Percentiles rank a stretch among this genome's conserved stretches.
Evolutionary conservation across 2,329 filamentous ascomycete genomes (phyloP).

Genomic region (Pseudofabraea citricarpa): DNA sequence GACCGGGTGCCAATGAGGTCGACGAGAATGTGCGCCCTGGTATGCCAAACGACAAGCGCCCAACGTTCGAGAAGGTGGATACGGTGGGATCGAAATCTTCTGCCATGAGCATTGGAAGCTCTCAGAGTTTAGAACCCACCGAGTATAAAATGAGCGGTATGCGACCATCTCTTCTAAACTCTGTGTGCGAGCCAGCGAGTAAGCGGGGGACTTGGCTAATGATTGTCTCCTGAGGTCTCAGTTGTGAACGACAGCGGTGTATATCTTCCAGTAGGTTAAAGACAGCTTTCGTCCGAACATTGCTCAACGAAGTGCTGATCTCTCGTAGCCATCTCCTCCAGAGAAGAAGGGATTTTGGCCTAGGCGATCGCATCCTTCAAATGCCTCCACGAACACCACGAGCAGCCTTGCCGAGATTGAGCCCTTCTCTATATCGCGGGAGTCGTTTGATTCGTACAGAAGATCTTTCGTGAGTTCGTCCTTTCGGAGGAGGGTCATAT

Average conservation of each 20-base stretch:
- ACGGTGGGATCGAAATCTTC: conserved; percentile 59
- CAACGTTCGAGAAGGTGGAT: conserved; percentile 57
- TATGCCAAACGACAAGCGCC: conserved; percentile 38
- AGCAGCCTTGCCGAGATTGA: conserved; percentile 77
- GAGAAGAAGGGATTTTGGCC: conserved; percentile 82
- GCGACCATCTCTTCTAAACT: conserved; percentile 25
- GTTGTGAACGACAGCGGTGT: conserved; percentile 95
- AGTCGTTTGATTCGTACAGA: conserved; percentile 95
- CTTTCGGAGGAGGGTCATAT: conserved; percentile 1
- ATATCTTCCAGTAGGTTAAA: conserved; percentile 73
- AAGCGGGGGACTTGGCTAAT: conserved; percentile 7
- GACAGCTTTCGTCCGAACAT: too few relatives aligned
- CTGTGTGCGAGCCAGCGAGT: not conserved
- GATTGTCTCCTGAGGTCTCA: too few relatives aligned
- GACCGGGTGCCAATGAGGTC: conserved; percentile 34
- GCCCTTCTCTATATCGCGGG: conserved; percentile 89
- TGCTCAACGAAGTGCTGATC: conserved; percentile 22
- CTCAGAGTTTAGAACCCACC: conserved; percentile 56
- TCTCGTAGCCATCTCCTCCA: conserved; percentile 71
- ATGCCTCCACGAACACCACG: conserved; percentile 49
- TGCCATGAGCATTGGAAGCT: conserved; percentile 56
- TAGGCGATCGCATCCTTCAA: conserved; percentile 42
- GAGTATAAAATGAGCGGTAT: conserved; percentile 80
- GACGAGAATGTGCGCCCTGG: conserved; percentile 50
- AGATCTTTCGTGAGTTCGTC: conserved; percentile 76